These are phyloP conservation scores for Zygosaccharomyces bailii DNA, from an alignment of 805 yeast species.

Conservation along the genomic window DNA sequence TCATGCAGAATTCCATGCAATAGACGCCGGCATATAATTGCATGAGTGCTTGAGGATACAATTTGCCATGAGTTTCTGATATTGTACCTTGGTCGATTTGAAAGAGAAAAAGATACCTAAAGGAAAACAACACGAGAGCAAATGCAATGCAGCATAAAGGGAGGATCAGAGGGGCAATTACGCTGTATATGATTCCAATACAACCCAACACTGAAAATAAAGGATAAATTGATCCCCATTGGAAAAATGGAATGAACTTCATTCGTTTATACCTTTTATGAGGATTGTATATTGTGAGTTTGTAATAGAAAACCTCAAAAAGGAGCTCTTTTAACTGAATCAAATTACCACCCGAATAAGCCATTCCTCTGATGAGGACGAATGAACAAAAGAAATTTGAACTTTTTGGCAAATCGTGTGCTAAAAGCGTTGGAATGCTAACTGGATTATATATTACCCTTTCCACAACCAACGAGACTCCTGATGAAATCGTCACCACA, in stretches of 20 bases:
- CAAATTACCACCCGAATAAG: constrained; percentile 70
- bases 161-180: constrained; percentile 75
- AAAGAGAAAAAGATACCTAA: constrained; percentile 63
- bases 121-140: constrained; percentile 55
- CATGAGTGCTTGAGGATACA: constrained; percentile 70
- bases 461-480: constrained; percentile 60
- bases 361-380: constrained; percentile 67
- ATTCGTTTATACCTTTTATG: constrained; percentile 49
- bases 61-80: constrained; percentile 64
- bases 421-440: constrained; percentile 66
- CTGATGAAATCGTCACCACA: constrained; percentile 81
- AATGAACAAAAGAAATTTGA: constrained; percentile 83
- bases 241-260: constrained; percentile 43
- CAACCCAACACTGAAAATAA: constrained; percentile 72
- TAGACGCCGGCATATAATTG: constrained; percentile 80
- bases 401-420: constrained; percentile 78
- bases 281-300: constrained; percentile 54
- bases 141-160: constrained; percentile 58
- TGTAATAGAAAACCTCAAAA: constrained; percentile 36
- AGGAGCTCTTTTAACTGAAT: constrained; percentile 55
- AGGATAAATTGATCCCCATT: constrained; percentile 81
- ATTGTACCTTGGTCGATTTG: constrained; percentile 49
- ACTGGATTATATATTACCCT: constrained; percentile 66
- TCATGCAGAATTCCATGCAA: constrained; percentile 71
- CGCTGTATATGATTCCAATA: constrained; percentile 72